Conservation (phyloP, 108 stramenopile genomes). For the Fistulifera pelliculosa region DNA sequence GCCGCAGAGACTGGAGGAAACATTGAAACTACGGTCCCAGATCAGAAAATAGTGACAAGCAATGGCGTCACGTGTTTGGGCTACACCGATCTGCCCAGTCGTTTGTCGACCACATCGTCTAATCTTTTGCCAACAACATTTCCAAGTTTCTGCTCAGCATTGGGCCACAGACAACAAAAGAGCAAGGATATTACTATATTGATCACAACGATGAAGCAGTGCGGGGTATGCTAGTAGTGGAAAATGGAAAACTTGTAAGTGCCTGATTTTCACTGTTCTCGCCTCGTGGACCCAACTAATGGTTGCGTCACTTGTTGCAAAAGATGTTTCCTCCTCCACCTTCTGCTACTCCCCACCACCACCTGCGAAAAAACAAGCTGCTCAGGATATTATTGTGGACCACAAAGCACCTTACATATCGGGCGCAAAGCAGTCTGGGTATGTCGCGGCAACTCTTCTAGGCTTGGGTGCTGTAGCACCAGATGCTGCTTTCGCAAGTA, state of each 20-base stretch:
- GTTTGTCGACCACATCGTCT: slow-evolving; percentile 91
- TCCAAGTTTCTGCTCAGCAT: slow-evolving; percentile 91
- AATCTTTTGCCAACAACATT: slow-evolving; percentile 93
- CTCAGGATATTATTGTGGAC: slow-evolving; percentile 30
- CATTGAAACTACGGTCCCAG: slow-evolving; percentile 89
- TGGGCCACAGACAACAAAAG: slow-evolving; percentile 84
- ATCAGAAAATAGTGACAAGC: slow-evolving; percentile 70
- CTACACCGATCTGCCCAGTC: slow-evolving; percentile 95
- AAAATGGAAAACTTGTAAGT: slow-evolving; percentile 72
- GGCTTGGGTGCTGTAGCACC: slow-evolving; percentile 84
- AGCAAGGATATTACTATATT: slow-evolving; percentile 65
- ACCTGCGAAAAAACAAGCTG: slow-evolving; percentile 21
- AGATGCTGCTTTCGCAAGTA: slow-evolving; percentile 83
- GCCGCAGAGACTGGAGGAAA: slow-evolving; percentile 99
- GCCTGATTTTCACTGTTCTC: no score
- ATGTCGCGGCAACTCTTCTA: slow-evolving; percentile 69
- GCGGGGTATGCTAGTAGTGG: slow-evolving; percentile 85
- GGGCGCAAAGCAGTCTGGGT: slow-evolving; percentile 40
- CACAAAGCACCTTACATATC: slow-evolving; percentile 57
- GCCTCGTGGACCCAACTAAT: no score
- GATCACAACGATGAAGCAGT: slow-evolving; percentile 94
- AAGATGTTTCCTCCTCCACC: slow-evolving; percentile 79
- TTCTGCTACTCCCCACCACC: slow-evolving; percentile 75
- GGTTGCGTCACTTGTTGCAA: no score
- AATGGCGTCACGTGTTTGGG: slow-evolving; percentile 95